Evolutionary conservation across 176 grass and related monocot genomes (phyloP).

Genomic region (Juncus effusus): DNA sequence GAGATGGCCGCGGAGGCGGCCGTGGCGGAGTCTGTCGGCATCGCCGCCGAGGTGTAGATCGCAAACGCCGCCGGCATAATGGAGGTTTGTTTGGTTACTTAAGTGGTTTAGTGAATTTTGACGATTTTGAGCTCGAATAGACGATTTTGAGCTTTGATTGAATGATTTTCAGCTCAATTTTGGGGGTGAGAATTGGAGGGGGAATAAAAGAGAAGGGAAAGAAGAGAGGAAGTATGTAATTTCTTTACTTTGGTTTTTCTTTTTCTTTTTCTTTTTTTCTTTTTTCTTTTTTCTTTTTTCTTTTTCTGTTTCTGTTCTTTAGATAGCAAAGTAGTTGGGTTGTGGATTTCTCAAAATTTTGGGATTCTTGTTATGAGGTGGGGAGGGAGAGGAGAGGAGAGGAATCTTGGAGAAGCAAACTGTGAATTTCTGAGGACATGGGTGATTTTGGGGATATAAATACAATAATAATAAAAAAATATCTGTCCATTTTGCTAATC

Average conservation of each 20-base stretch:
- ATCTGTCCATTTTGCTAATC: no score
- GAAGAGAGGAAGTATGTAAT: neutral
- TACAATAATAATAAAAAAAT: no score
- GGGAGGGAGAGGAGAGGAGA: no score
- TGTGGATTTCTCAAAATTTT: no score
- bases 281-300: neutral
- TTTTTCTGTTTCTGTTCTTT: no score
- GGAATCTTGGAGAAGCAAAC: no score
- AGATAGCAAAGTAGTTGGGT: no score
- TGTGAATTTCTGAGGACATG: no score
- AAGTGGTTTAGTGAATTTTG: neutral
- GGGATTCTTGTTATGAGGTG: no score
- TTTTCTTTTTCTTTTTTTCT: neutral
- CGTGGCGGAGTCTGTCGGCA: slow-evolving; percentile 28
- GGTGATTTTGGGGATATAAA: no score
- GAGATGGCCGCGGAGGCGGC: slow-evolving; percentile 40
- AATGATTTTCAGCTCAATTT: neutral
- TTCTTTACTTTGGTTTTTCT: neutral
- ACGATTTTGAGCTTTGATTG: neutral
- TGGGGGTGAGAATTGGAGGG: neutral
- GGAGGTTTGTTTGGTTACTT: neutral
- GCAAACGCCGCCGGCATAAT: slow-evolving; percentile 73
- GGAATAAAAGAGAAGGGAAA: neutral
- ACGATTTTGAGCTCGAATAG: slow-evolving; percentile 7
- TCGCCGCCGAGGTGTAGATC: slow-evolving; percentile 45